A percentile compares a stretch with the other conserved stretches of the same genome.
Conservation (phyloP, 2,329 filamentous ascomycete genomes). For the Clarireedia paspali region DNA sequence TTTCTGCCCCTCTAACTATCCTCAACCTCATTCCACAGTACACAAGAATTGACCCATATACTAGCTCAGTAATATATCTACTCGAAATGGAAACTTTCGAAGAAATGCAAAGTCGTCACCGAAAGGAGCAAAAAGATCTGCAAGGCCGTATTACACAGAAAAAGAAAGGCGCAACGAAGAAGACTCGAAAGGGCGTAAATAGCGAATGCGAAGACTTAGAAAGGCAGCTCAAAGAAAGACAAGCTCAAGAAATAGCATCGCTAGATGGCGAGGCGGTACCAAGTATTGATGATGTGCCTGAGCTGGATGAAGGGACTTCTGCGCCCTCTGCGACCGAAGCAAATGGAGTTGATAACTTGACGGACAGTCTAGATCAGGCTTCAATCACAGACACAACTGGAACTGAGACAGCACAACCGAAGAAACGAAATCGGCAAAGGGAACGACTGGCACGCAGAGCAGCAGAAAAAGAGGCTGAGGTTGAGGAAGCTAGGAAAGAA, state of each 20-base stretch:
- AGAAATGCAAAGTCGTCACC: slow-evolving; percentile 69
- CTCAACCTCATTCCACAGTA: background rate
- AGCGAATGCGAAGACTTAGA: slow-evolving; percentile 69
- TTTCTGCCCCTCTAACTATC: background rate
- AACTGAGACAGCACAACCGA: slow-evolving; percentile 21
- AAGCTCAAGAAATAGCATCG: slow-evolving; percentile 50
- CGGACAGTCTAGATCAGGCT: slow-evolving; percentile 16
- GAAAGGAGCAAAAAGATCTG: slow-evolving; percentile 82
- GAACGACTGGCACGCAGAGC: slow-evolving; percentile 83
- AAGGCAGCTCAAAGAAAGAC: slow-evolving; percentile 55
- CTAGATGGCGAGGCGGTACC: slow-evolving; percentile 28
- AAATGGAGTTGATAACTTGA: slow-evolving; percentile 15
- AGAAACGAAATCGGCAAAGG: slow-evolving; percentile 86
- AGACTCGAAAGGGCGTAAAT: slow-evolving; percentile 67
- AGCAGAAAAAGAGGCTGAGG: slow-evolving; percentile 69
- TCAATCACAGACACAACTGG: slow-evolving; percentile 17
- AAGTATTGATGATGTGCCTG: slow-evolving; percentile 14
- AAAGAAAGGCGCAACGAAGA: slow-evolving; percentile 94
- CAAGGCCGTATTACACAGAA: slow-evolving; percentile 83
- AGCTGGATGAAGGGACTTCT: slow-evolving; percentile 12
- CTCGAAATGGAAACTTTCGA: slow-evolving; percentile 53
- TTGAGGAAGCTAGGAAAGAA: slow-evolving; percentile 63
- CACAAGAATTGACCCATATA: background rate
- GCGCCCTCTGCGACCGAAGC: slow-evolving; percentile 4
- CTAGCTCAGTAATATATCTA: background rate